These are phyloP conservation scores for Hyphochytrium catenoides DNA, from an alignment of 352 stramenopile species.

Conservation along the genomic window DNA sequence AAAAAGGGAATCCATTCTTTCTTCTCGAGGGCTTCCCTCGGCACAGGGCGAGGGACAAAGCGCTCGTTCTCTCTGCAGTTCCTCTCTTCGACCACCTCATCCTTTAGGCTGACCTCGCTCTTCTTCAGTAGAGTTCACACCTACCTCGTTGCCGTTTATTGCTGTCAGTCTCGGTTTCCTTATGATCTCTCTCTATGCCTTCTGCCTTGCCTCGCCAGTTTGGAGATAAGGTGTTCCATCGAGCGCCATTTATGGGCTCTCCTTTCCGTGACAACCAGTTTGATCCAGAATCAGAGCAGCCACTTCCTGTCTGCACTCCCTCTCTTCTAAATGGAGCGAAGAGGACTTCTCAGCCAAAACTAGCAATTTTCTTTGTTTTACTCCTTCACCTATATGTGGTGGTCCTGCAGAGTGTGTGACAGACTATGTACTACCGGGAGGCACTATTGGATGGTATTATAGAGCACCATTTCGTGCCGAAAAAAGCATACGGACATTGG, in stretches of 20 bases:
- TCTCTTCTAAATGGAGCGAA: slow-evolving; percentile 35
- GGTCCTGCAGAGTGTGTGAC: too few species aligned
- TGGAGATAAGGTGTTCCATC: slow-evolving; percentile 19
- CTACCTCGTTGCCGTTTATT: not conserved
- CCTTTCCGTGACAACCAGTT: slow-evolving; percentile 46
- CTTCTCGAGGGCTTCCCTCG: too few species aligned
- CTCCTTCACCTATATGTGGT: too few species aligned
- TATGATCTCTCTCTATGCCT: not conserved
- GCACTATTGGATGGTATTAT: too few species aligned
- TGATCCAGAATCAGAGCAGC: slow-evolving; percentile 33
- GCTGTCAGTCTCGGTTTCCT: not conserved
- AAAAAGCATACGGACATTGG: too few species aligned
- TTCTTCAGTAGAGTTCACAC: too few species aligned
- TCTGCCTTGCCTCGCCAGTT: not conserved
- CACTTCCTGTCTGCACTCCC: slow-evolving; percentile 44
- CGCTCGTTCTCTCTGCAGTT: slow-evolving; percentile 6
- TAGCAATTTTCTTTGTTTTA: too few species aligned
- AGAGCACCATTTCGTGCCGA: too few species aligned
- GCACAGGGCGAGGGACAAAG: too few species aligned
- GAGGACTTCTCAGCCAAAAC: too few species aligned
- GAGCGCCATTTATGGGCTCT: slow-evolving; percentile 39
- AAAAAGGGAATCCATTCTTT: slow-evolving; percentile 32
- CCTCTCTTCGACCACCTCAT: not conserved
- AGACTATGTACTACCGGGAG: too few species aligned
- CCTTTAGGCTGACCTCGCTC: not conserved